Evolutionary conservation across 1,284 basidiomycete species (phyloP), one percentile per base, ranked within the genome.

Genomic region (Phylloboletellus chloephorus): DNA sequence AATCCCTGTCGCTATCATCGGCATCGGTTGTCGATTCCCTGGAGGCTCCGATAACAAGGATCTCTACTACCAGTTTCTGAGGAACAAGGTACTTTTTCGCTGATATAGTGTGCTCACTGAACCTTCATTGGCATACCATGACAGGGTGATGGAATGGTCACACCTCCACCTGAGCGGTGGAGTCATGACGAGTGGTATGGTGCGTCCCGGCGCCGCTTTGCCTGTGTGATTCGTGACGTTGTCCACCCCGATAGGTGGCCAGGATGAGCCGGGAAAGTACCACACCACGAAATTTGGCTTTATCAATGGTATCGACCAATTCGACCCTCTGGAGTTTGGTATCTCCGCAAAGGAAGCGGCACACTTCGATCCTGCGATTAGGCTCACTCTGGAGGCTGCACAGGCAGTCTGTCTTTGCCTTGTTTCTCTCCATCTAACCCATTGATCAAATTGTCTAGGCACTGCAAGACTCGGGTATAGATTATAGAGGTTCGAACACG

Each of bases 401-500:
- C 57, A 60, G 7, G 51, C 57, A 21, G 57, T 61, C 9, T 5
- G 50, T 38, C n/a, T 33, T n/a, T 5, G 1, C 12, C 1, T 15
- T 17, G 5, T n/a, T 2, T 2, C 19, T 17, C 33, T 3, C 3
- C 6, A 6, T n/a, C 9, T 0, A 5, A 7, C 3, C n/a, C 5
- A 7, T 22, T 44, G 24, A 49, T 24, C 10, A 4, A 3, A 3
- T 30, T 1, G 24, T 31, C 3, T n/a, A 56, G 47, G 60, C 58
- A 5, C 44, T 66, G 10, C 53, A 63, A 43, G 54, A 63, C 45
- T 62, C 57, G 13, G 60, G 63, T 8, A 44, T 66, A 4, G 58
- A 65, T 39, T 64, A 56, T 47, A 52, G 53, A 33, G 63, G 54
- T 17, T 61, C 56, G 10, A 61, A 60, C 2, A 66, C 58, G 4